These are phyloP conservation scores for Melastoma malabathricum DNA, from an alignment of 345 rosid species.

Conservation along the genomic window DNA sequence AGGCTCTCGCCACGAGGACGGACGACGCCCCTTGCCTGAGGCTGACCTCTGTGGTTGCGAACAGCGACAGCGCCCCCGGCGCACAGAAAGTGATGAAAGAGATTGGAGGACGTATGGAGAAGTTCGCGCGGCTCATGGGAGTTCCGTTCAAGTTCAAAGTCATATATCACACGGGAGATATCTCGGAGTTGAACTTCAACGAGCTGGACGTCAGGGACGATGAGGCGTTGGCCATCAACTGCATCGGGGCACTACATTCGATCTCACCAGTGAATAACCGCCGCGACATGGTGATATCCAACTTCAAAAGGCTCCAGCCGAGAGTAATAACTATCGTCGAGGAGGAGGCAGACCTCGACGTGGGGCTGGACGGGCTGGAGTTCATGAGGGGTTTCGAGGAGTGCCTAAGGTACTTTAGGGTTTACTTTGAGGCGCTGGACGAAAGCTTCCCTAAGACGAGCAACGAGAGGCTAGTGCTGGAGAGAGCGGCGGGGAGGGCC, in stretches of 20 bases:
- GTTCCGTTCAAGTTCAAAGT: slow-evolving; percentile 87
- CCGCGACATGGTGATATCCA: slow-evolving; percentile 52
- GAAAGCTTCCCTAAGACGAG: slow-evolving; percentile 71
- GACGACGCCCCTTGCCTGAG: slow-evolving; percentile 81
- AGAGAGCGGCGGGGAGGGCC: slow-evolving; percentile 63
- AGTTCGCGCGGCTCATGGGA: slow-evolving; percentile 93
- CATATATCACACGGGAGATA: slow-evolving; percentile 60
- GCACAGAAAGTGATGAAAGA: slow-evolving; percentile 78
- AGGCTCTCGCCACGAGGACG: slow-evolving; percentile 87
- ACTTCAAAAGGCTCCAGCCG: slow-evolving; percentile 49
- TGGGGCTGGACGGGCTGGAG: slow-evolving; percentile 45
- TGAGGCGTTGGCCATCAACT: slow-evolving; percentile 76
- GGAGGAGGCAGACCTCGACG: slow-evolving; percentile 88
- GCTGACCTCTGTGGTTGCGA: slow-evolving; percentile 51
- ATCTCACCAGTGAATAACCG: slow-evolving; percentile 32
- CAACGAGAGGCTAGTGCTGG: slow-evolving; percentile 77
- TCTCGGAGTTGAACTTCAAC: slow-evolving; percentile 45
- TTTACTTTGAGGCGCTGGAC: slow-evolving; percentile 70
- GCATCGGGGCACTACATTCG: slow-evolving; percentile 52
- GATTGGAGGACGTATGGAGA: slow-evolving; percentile 80
- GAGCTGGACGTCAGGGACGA: slow-evolving; percentile 42
- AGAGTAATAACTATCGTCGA: slow-evolving; percentile 68
- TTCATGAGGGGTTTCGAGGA: slow-evolving; percentile 63
- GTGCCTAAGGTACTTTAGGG: slow-evolving; percentile 81
- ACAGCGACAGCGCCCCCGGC: slow-evolving; percentile 25